These are phyloP conservation scores for Hymenoscyphus infarciens DNA, from an alignment of 2,329 filamentous ascomycete species.

Conservation along the genomic window DNA sequence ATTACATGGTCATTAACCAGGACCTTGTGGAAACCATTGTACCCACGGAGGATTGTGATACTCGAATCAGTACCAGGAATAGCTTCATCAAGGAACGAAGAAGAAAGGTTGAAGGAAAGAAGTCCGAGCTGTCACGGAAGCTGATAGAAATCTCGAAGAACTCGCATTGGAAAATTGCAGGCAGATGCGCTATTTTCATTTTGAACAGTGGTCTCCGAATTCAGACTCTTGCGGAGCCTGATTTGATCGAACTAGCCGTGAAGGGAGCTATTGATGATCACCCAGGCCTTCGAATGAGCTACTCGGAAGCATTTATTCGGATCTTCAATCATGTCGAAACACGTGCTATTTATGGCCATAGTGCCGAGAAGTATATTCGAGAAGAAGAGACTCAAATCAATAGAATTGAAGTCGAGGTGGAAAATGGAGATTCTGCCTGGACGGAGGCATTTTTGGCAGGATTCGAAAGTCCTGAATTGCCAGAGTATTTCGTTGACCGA, in stretches of 20 bases:
- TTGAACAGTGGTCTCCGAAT: constrained; percentile 90
- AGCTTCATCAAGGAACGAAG: constrained; percentile 73
- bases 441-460: constrained; percentile 73
- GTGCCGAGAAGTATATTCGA: constrained; percentile 80
- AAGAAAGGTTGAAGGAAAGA: constrained; percentile 75
- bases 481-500: constrained; percentile 85
- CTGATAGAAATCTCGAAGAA: constrained; percentile 71
- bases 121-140: constrained; percentile 75
- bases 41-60: constrained; percentile 57
- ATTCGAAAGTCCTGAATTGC: constrained; percentile 68
- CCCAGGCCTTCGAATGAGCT: constrained; percentile 77
- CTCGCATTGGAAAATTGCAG: constrained; percentile 96
- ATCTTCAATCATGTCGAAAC: constrained; percentile 85
- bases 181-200: constrained; percentile 83
- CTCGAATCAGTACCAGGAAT: constrained; percentile 62
- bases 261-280: constrained; percentile 85
- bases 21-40: constrained; percentile 67
- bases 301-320: constrained; percentile 70
- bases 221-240: constrained; percentile 75
- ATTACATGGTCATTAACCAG: constrained; percentile 78
- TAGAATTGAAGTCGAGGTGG: constrained; percentile 69
- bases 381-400: constrained; percentile 76
- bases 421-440: constrained; percentile 71
- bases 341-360: constrained; percentile 79
- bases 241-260: constrained; percentile 79